Conservation (phyloP, 73 alveolate genomes). For the Effrenium voratum region DNA sequence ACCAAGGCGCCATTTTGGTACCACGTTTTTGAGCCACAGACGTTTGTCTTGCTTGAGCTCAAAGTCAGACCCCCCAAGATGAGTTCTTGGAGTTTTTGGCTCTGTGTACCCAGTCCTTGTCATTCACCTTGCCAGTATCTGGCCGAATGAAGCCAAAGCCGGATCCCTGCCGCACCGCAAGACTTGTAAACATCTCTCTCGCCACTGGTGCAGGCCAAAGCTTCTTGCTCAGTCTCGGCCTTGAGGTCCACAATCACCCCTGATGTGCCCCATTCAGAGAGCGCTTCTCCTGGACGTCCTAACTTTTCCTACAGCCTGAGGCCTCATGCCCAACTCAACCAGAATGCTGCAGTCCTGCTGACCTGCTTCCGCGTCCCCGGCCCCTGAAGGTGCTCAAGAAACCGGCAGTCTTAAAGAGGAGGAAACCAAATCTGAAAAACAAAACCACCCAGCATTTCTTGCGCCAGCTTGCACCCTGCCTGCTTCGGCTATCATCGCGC, state of each 20-base stretch:
- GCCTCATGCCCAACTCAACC: neutral
- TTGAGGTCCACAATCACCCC: constrained; percentile 88
- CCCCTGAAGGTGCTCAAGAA: neutral
- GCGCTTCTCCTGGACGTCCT: neutral
- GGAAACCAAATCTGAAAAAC: neutral
- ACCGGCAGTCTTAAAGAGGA: neutral
- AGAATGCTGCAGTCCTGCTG: neutral
- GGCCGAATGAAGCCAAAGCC: constrained; percentile 92
- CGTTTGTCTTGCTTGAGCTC: too few species aligned
- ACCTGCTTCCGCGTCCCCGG: constrained; percentile 75
- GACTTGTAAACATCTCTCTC: too few species aligned
- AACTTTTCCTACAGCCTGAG: neutral
- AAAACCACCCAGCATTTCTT: neutral
- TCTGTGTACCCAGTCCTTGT: constrained; percentile 63
- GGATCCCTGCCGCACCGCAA: constrained; percentile 86
- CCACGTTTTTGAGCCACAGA: neutral
- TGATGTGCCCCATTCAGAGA: constrained; percentile 83
- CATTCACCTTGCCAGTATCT: constrained; percentile 80
- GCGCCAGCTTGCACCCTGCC: neutral
- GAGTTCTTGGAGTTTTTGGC: too few species aligned
- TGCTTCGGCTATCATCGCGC: constrained; percentile 72
- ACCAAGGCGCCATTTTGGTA: neutral
- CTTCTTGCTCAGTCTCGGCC: neutral
- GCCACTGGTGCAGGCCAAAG: neutral
- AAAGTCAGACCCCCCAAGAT: too few species aligned